phyloP scores from a whole-genome alignment of 352 stramenopile species.

The Phytopythium delawarense region DNA sequence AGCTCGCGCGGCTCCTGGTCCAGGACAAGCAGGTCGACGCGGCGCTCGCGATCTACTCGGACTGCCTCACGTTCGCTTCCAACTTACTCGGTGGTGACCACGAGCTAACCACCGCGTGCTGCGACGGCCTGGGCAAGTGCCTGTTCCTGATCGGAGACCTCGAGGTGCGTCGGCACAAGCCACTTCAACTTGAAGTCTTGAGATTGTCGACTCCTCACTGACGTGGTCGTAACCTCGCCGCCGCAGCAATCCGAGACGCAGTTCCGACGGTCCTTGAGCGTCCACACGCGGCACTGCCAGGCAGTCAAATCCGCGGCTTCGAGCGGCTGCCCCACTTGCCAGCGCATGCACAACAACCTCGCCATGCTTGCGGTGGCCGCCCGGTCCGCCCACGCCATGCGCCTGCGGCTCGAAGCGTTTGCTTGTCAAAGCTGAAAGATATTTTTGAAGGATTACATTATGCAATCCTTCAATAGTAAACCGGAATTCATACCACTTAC shows the following conservation, averaged over 20 bases:
- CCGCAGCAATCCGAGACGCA: conserved; percentile 33
- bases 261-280: conserved; percentile 34
- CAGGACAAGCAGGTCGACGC: conserved; percentile 29
- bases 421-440: too few species aligned
- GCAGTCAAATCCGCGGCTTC: background rate
- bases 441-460: background rate
- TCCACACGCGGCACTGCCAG: background rate
- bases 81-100: conserved; percentile 20
- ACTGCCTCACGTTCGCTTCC: conserved; percentile 27
- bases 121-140: conserved; percentile 50
- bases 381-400: conserved; percentile 19
- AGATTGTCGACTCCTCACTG: background rate
- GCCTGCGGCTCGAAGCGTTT: conserved; percentile 10
- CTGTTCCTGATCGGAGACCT: conserved; percentile 51
- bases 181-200: background rate
- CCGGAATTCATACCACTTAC: too few species aligned
- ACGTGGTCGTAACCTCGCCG: background rate
- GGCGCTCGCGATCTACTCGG: conserved; percentile 26
- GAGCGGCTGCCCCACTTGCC: conserved; percentile 13
- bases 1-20: background rate
- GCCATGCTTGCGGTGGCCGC: conserved; percentile 48
- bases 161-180: conserved; percentile 17
- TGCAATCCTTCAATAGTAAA: too few species aligned
- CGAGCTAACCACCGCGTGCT: conserved; percentile 20
- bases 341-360: conserved; percentile 59